Evolutionary conservation across 768 basidiomycete genomes (phyloP).

Genomic region (Mycena galericulata): DNA sequence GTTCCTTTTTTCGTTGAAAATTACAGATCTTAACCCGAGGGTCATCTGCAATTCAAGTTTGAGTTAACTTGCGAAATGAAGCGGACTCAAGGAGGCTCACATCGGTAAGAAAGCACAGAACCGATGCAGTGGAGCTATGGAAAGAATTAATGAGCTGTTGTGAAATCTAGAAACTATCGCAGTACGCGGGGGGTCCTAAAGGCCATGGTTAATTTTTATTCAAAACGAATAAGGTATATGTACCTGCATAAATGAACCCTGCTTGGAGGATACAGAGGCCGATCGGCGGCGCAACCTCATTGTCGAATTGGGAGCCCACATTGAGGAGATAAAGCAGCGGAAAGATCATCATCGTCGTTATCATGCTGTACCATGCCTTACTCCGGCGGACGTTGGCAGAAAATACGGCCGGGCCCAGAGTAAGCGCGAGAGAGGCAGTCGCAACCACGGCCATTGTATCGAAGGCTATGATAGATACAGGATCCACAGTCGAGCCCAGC

Average conservation of each 20-base stretch:
- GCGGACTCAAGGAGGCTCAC: background rate
- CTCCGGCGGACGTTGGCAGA: conserved; percentile 16
- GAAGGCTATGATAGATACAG: conserved; percentile 12
- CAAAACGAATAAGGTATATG: background rate
- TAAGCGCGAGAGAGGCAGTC: conserved; percentile 10
- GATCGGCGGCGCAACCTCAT: conserved; percentile 11
- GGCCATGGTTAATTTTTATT: background rate
- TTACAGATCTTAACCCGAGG: conserved; percentile 8
- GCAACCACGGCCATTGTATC: conserved; percentile 18
- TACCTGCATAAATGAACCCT: conserved; percentile 27
- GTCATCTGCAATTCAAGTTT: background rate
- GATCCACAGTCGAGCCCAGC: background rate
- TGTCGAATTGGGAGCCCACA: conserved; percentile 18
- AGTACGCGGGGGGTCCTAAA: conserved; percentile 25
- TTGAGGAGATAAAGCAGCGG: conserved; percentile 24
- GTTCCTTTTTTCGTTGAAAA: background rate
- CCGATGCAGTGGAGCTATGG: conserved; percentile 6
- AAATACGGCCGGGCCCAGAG: conserved; percentile 10
- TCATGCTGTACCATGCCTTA: conserved; percentile 25
- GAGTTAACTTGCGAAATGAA: too few relatives aligned
- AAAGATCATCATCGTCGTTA: conserved; percentile 24
- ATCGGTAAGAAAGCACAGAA: conserved; percentile 19
- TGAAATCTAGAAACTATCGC: background rate
- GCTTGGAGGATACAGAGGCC: conserved; percentile 27
- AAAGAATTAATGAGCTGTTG: background rate